A percentile compares a stretch with the other conserved stretches of the same genome.
These are phyloP conservation scores for Wickerhamomyces hampshirensis DNA, from an alignment of 805 yeast genomes.

Conservation along the genomic window DNA sequence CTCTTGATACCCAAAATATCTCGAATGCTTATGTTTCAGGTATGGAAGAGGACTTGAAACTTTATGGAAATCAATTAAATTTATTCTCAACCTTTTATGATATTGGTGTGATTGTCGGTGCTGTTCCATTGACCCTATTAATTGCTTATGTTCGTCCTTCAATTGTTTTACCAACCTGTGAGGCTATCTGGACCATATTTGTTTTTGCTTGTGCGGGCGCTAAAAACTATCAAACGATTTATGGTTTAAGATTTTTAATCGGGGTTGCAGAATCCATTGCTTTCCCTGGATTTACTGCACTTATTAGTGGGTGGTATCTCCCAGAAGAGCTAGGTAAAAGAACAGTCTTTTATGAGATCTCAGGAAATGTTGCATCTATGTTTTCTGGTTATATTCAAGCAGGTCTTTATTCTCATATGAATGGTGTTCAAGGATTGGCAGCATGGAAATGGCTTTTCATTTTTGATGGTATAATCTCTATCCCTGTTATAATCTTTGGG, in stretches of 20 bases:
- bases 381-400: conserved; percentile 28
- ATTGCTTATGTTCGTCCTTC: no score
- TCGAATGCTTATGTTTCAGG: conserved; percentile 63
- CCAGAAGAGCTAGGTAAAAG: conserved; percentile 52
- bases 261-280: conserved; percentile 59
- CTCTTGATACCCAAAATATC: conserved; percentile 52
- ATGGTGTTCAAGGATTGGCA: conserved; percentile 6
- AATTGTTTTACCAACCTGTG: no score
- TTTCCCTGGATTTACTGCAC: conserved; percentile 54
- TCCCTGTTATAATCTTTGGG: conserved; percentile 22
- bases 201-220: conserved; percentile 1
- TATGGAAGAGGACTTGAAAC: conserved; percentile 47
- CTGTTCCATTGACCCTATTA: no score
- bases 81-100: no score
- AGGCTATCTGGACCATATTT: not conserved
- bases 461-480: conserved; percentile 10
- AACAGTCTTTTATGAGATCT: conserved; percentile 38
- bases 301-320: conserved; percentile 53
- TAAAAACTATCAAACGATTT: conserved; percentile 15
- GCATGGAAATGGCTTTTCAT: conserved; percentile 14
- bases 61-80: conserved; percentile 56
- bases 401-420: conserved; percentile 6
- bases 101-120: no score
- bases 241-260: conserved; percentile 54
- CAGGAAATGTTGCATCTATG: conserved; percentile 24